Evolutionary conservation across 163 green algal species (phyloP), one percentile per base, ranked within the genome.

Genomic region (Volvox carteri): DNA sequence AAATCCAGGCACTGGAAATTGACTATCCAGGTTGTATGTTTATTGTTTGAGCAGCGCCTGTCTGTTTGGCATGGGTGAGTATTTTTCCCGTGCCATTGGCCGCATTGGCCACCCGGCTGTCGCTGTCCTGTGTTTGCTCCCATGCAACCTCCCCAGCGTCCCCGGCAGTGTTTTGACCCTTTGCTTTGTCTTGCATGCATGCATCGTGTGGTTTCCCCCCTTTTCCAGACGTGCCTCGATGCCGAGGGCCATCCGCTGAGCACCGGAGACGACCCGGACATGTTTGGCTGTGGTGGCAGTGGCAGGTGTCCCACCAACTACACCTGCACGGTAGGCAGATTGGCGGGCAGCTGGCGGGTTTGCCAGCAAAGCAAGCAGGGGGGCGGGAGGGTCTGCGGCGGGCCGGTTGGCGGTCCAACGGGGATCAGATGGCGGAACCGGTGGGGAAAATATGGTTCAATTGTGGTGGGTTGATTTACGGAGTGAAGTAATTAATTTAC

Each of bases 271-370:
- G 87, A 93, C 41, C 84, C 60, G 1, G 90, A 92, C 84, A 93
- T 93, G 90, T 91, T 88, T 74, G 90, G 90, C 19, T 93, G 90
- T 52, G 78, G 77, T 7, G 83, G 83, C 48, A 52, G 74, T 25
- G 48, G 90, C 16, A 23, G 77, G 0, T 93, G 90, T 76, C 90
- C 90, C 5, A 35, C 46, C 52, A 85, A 89, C 48, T 86, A 86
- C 48, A 91, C 67, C 12, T 93, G 90, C 70, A 84, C 11, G 48
- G 90, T 93, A 35, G 72, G 85, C 9, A 16, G 62, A 16, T 42
- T n/a, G 62, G n/a, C 7, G 62, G 48, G 48, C 14, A 58, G 48
- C 11, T 58, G 48, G n/a, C n/a, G n/a, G n/a, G n/a, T n/a, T n/a
- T n/a, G n/a, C n/a, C n/a, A n/a, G n/a, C n/a, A n/a, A n/a, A 14